Evolutionary conservation across 108 stramenopile genomes (phyloP), one percentile per base, ranked within the genome.

Genomic region (Cyclotella choctawhatcheeana): DNA sequence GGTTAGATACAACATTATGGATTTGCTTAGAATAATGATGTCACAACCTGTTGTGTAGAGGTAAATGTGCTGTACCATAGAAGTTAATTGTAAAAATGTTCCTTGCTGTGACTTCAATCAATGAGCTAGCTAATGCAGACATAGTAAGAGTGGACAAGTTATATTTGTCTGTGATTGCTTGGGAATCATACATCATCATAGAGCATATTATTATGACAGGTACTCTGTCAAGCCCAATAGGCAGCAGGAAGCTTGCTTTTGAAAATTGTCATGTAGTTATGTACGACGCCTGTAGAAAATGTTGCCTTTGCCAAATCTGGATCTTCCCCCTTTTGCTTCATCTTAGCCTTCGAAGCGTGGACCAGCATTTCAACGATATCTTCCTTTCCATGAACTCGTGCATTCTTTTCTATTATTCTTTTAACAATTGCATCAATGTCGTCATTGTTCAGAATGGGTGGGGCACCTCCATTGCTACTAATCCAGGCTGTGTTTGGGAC

Each of bases 391-490:
- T 27, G 30, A 16, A 55, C 27, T 26, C 25, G 6, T 8, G 29
- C 54, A 55, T 31, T 31, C 25, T 27, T 31, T 24, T 55, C 12
- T 8, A 30, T 55, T 8, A 55, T 13, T 17, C 30, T 5, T 13
- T 5, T 26, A 55, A 55, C 30, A 55, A 55, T 55, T 22, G 54
- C 25, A 17, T 55, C 54, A 31, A 55, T 31, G 26, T 55, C 54
- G 30, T 27, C 17, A 26, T 55, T 55, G 21, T 8, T 13, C 7
- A 55, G 6, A 4, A 48, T 48, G 47, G 47, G 47, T 17, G 30
- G 54, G 30, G 54, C 54, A 55, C 54, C 47, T 4, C 47, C 47
- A n/a, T 48, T 48, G 47, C 47, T 48, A n/a, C 47, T 48, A n/a
- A 10, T n/a, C 47, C 47, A 48, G 8, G 47, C 17, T 4, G 47